Evolutionary conservation across 345 rosid species (phyloP).

Genomic region (Salix dunnii): DNA sequence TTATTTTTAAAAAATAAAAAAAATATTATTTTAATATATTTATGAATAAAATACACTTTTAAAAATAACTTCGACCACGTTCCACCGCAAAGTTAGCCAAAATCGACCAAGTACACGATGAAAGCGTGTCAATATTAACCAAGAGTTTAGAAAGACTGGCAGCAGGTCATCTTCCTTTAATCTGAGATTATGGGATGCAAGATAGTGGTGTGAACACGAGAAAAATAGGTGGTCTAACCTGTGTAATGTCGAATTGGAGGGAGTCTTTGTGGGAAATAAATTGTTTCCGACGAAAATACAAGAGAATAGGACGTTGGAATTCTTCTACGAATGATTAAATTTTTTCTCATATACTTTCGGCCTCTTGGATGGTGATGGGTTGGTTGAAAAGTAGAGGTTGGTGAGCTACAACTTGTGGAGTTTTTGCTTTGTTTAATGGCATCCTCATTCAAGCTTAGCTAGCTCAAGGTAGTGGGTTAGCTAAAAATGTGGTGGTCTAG

Average conservation of each 20-base stretch:
- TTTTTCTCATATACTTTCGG: too few species aligned
- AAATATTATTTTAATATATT: too few species aligned
- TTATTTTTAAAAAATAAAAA: too few species aligned
- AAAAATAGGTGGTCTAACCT: too few species aligned
- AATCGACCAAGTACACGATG: neutral
- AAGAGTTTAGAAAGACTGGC: neutral
- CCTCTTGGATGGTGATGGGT: too few species aligned
- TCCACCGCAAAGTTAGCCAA: too few species aligned
- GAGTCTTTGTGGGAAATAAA: too few species aligned
- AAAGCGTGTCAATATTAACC: neutral
- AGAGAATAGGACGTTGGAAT: neutral
- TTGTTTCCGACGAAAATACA: neutral
- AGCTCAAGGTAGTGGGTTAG: neutral
- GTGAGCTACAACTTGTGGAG: neutral
- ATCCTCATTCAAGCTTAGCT: neutral
- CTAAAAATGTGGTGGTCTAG: neutral
- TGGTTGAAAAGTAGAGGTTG: too few species aligned
- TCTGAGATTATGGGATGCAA: too few species aligned
- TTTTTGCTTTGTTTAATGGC: neutral
- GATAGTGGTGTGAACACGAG: too few species aligned
- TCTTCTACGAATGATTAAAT: neutral
- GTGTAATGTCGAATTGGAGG: neutral
- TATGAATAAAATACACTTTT: too few species aligned
- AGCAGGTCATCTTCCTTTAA: too few species aligned
- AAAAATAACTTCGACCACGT: neutral